Evolutionary conservation across 164 flowering plant species (phyloP), one percentile per base, ranked within the genome.

Genomic region (Magnolia kwangsiensis): DNA sequence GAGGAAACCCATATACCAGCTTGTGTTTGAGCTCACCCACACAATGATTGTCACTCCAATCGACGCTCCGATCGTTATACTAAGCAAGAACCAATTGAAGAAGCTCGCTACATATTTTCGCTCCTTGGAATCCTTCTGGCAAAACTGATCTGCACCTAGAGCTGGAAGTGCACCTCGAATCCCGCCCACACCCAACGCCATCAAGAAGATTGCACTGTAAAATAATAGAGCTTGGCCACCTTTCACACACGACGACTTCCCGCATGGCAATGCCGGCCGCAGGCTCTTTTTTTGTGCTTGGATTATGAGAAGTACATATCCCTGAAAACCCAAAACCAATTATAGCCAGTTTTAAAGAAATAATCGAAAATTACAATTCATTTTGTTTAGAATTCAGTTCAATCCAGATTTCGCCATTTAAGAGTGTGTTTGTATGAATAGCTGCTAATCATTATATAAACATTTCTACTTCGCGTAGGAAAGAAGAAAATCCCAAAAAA

Each of bases 91-190:
- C 83, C 83, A 87, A 69, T 88, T 90, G 76, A 90, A 90, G 72
- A 76, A 89, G 72, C 80, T 89, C n/a, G 86, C 82, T 1, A 89
- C 77, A 8, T 82, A 72, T 75, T 87, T 86, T 24, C 82, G 85
- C 68, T 81, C 89, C 51, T 83, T 84, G 20, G 85, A 85, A 67
- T 86, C 85, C 73, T 83, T 86, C 8, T 77, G 78, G 65, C 86
- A 76, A 69, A 89, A 89, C 76, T 91, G 95, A 75, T 89, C 95
- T 1, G 89, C 91, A 11, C 94, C 94, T 6, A 89, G 85, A 7
- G 92, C 78, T 0, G 91, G 86, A 49, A 90, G 80, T 7, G 90
- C 45, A 4, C 88, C 88, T 69, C 78, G 75, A 51, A 82, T 73
- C 29, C 85, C 87, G 61, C 88, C 88, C 11, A 73, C 74, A 16